Conservation (phyloP, 2,329 filamentous ascomycete genomes). For the Calonectria pauciramosa region DNA sequence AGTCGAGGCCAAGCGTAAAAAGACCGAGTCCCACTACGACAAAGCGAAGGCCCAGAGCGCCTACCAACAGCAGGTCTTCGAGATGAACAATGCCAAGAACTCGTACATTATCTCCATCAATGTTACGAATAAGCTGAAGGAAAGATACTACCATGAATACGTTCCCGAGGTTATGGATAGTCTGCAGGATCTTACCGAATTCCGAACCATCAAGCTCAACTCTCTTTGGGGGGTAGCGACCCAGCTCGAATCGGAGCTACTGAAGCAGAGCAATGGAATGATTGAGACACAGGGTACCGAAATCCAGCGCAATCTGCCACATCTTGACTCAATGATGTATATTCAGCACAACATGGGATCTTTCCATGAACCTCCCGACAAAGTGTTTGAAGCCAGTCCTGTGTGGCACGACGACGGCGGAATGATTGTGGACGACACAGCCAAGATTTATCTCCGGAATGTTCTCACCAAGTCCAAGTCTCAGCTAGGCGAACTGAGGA, state of each 20-base stretch:
- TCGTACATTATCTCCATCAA: conserved; percentile 97
- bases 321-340: conserved; percentile 98
- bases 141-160: conserved; percentile 97
- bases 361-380: conserved; percentile 88
- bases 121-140: conserved; percentile 97
- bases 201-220: conserved; percentile 87
- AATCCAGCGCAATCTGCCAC: conserved; percentile 88
- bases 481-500: conserved; percentile 82
- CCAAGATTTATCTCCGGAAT: conserved; percentile 93
- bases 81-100: conserved; percentile 99
- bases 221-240: conserved; percentile 86
- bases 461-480: conserved; percentile 91
- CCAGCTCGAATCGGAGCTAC: conserved; percentile 82
- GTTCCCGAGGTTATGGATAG: conserved; percentile 94
- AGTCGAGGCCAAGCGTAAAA: conserved; percentile 94
- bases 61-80: conserved; percentile 91
- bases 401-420: conserved; percentile 95
- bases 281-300: conserved; percentile 82
- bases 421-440: conserved; percentile 88
- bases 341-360: conserved; percentile 87
- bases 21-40: conserved; percentile 93
- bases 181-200: conserved; percentile 93
- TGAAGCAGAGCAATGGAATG: conserved; percentile 80
- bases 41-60: conserved; percentile 91
- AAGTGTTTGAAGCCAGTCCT: conserved; percentile 92